Conservation (phyloP, 129 eudicot species). For the Saposhnikovia divaricata region DNA sequence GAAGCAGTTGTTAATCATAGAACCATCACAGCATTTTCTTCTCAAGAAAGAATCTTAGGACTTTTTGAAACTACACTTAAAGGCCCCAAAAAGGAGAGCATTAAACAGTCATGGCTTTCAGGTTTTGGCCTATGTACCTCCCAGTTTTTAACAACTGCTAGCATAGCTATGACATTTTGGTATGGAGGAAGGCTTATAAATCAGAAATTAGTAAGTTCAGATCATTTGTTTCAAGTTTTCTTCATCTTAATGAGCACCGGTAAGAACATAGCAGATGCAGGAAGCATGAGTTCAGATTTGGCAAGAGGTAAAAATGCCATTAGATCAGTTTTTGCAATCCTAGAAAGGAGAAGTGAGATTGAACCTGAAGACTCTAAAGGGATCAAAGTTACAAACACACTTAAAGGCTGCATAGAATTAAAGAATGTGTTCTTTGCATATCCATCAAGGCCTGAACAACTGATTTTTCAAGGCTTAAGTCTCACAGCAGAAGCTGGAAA, state of each 20-base stretch:
- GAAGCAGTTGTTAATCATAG: slow-evolving; percentile 76
- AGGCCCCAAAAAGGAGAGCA: slow-evolving; percentile 47
- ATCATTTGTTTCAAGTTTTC: slow-evolving; percentile 66
- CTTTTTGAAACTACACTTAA: slow-evolving; percentile 40
- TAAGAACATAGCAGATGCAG: slow-evolving; percentile 79
- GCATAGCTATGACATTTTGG: slow-evolving; percentile 62
- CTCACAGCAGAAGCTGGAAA: slow-evolving; percentile 69
- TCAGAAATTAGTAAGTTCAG: slow-evolving; percentile 33
- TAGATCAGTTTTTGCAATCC: slow-evolving; percentile 45
- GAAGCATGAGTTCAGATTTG: slow-evolving; percentile 73
- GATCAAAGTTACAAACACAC: slow-evolving; percentile 17
- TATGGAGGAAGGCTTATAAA: slow-evolving; percentile 74
- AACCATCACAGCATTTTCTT: slow-evolving; percentile 74
- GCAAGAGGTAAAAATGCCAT: slow-evolving; percentile 64
- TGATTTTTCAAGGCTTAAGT: slow-evolving; percentile 57
- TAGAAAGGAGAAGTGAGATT: slow-evolving; percentile 55
- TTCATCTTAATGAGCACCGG: slow-evolving; percentile 82
- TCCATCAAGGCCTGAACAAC: slow-evolving; percentile 67
- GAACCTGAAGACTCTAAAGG: slow-evolving; percentile 45
- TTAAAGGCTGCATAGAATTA: slow-evolving; percentile 48
- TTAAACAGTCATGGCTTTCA: slow-evolving; percentile 64
- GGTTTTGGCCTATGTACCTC: slow-evolving; percentile 52
- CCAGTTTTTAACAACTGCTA: slow-evolving; percentile 58
- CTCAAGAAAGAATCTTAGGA: slow-evolving; percentile 48
- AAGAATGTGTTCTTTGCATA: slow-evolving; percentile 46